Conservation (phyloP, 257 asterid genomes). For the Fraxinus quadrangulata region DNA sequence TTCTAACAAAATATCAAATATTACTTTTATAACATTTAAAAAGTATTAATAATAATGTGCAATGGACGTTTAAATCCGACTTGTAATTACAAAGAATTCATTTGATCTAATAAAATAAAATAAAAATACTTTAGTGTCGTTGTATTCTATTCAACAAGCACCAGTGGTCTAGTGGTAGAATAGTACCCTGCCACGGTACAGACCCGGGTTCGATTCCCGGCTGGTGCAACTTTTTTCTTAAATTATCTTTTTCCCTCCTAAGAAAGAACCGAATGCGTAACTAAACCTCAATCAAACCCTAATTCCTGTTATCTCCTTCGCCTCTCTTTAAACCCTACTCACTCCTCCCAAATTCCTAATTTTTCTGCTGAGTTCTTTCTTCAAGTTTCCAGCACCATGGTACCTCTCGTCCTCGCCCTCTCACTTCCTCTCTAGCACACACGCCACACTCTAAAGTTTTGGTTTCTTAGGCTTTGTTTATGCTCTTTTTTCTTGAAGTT, state of each 20-base stretch:
- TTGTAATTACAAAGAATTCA: too few relatives aligned
- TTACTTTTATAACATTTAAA: too few relatives aligned
- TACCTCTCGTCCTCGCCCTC: neutral
- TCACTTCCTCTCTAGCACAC: neutral
- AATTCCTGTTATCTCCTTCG: neutral
- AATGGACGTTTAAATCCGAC: too few relatives aligned
- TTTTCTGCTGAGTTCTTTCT: neutral
- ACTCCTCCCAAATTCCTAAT: neutral
- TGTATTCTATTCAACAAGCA: neutral
- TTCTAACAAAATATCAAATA: too few relatives aligned
- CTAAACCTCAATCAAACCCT: neutral
- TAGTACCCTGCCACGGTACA: constrained; percentile 82
- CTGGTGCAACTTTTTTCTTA: constrained; percentile 45
- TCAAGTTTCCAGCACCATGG: neutral
- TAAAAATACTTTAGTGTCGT: too few relatives aligned
- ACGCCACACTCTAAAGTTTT: neutral
- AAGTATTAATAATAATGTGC: too few relatives aligned
- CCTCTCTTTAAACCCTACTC: neutral
- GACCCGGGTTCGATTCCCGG: constrained; percentile 84
- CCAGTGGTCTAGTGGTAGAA: constrained; percentile 70
- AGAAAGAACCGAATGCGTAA: neutral
- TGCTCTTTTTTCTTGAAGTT: neutral
- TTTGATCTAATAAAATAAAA: too few relatives aligned
- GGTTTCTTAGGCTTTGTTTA: neutral
- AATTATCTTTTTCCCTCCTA: too few relatives aligned